Evolutionary conservation across 352 stramenopile species (phyloP).

Genomic region (Phytophthora cajani): DNA sequence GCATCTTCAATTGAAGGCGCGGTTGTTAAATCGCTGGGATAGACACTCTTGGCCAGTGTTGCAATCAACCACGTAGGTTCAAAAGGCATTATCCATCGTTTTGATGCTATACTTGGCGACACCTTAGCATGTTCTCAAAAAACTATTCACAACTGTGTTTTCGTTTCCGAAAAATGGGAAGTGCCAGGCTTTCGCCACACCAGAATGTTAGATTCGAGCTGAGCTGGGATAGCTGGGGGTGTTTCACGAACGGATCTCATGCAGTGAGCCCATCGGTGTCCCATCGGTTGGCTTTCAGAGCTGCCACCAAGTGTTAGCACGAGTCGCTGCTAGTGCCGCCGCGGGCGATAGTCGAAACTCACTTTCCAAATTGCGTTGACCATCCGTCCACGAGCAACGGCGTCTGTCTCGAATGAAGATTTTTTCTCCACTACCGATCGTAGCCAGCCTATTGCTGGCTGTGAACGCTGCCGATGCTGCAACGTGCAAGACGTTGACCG

Average conservation of each 20-base stretch:
- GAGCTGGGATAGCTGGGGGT: not conserved
- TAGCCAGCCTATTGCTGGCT: constrained; percentile 38
- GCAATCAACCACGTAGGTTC: not conserved
- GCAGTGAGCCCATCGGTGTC: not conserved
- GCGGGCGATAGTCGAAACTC: not conserved
- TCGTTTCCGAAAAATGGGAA: not conserved
- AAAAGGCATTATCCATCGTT: not conserved
- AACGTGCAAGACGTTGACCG: constrained; percentile 8
- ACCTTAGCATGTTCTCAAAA: not conserved
- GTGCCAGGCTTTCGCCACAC: not conserved
- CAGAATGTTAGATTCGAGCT: not conserved
- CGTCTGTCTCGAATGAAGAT: not conserved
- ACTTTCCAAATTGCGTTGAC: not conserved
- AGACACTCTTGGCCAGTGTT: not conserved
- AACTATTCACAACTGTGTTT: not conserved
- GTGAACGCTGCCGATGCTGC: constrained; percentile 20
- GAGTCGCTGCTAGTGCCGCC: not conserved
- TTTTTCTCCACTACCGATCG: not conserved
- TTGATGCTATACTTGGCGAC: not conserved
- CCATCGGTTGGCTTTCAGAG: not conserved
- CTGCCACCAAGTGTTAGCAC: not conserved
- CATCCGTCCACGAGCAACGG: not conserved
- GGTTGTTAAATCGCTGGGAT: not conserved
- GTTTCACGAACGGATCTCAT: not conserved
- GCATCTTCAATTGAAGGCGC: not conserved